phyloP scores from a whole-genome alignment of 2,329 filamentous ascomycete species.

The Ophiostoma sp. region DNA sequence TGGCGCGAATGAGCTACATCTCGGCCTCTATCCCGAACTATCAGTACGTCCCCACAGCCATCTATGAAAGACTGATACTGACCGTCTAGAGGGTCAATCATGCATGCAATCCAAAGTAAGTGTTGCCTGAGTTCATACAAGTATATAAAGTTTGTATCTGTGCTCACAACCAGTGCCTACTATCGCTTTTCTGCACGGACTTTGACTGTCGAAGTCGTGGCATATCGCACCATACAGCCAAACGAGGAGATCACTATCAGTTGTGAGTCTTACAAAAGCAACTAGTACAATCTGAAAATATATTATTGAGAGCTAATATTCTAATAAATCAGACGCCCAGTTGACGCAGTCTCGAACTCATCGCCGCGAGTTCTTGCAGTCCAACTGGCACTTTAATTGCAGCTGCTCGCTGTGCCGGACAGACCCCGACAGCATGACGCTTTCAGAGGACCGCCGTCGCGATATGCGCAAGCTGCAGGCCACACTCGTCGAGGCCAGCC shows the following conservation, averaged over 20 bases:
- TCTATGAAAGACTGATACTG: not conserved
- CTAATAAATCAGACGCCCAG: constrained; percentile 16
- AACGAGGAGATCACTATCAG: not conserved
- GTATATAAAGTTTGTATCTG: too few species aligned
- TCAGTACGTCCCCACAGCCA: not conserved
- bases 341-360: constrained; percentile 23
- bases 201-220: not conserved
- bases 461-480: constrained; percentile 26
- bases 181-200: not conserved
- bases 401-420: constrained; percentile 30
- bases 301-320: not conserved
- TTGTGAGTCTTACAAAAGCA: not conserved
- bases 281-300: not conserved
- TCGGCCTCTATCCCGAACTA: not conserved
- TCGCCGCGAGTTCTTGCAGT: constrained; percentile 23
- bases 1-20: not conserved
- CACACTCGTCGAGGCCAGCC: constrained; percentile 30
- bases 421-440: constrained; percentile 23
- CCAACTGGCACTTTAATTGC: constrained; percentile 31
- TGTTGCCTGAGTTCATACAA: too few species aligned
- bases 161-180: not conserved
- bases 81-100: not conserved
- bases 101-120: constrained; percentile 1
- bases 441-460: constrained; percentile 28
- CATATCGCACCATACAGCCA: not conserved